Evolutionary conservation across 805 yeast genomes (phyloP), one percentile per base, ranked within the genome.

Genomic region (Candida dajiaensis): DNA sequence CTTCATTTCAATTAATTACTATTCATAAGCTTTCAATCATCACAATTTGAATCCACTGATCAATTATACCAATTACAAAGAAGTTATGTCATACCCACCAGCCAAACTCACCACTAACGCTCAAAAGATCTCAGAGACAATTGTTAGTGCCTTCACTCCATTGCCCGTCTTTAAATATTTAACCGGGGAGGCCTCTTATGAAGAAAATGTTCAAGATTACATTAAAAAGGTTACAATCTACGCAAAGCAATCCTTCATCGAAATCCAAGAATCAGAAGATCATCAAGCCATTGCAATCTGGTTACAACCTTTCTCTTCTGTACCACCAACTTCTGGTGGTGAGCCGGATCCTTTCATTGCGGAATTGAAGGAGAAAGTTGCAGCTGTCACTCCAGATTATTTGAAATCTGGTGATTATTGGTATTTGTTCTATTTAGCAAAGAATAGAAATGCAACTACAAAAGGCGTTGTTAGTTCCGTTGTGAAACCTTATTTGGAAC

Each of bases 401-500:
- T 50, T 28, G 22, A n/a, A 12, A 45, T 41, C 33, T 45, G 49
- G 46, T 25, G 51, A 44, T 19, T 45, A 43, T 22, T 56, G 54
- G 54, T 52, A 50, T 16, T 44, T 55, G 16, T 44, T 50, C 11
- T 37, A 50, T 35, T 38, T 54, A 7, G 58, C 50, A 6, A 50
- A 47, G 23, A 49, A 54, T 42, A 49, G 50, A 10, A 18, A 21
- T 20, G 19, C 45, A 18, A 12, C 38, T 20, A 33, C 46, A 4
- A 48, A 47, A 26, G 58, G 58, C 18, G 29, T 53, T 5, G 50
- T 49, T 1, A 50, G 54, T 37, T 43, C 46, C 9, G 49, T 56
- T 11, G 52, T 56, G 20, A 55, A 42, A 42, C 59, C 61, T n/a
- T 36, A 49, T 22, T 37, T 56, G 21, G 50, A 43, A 8, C 54